Evolutionary conservation across 805 yeast species (phyloP), one percentile per base, ranked within the genome.

Genomic region (Candida manassasensis): DNA sequence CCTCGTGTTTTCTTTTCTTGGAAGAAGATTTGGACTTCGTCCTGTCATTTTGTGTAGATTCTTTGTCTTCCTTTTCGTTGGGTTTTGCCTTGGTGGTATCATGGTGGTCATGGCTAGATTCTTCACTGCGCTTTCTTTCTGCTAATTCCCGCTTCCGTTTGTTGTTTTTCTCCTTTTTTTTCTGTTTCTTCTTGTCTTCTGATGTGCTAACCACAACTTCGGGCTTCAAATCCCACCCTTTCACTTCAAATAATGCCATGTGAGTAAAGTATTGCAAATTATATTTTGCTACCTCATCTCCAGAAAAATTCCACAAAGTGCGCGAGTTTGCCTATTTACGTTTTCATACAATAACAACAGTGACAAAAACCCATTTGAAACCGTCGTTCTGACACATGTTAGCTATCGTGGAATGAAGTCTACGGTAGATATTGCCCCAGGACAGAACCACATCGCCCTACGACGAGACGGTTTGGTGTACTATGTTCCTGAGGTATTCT

Each of bases 211-310:
- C 53, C 2, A 71, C 77, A 10, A 83, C 76, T 27, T 59, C 52
- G 29, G 72, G 67, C 44, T 77, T 75, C 35, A 86, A 53, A 44
- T 80, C 71, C 96, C 96, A 86, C 12, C 94, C 95, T 35, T 79
- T 85, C 14, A 83, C 88, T 53, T 81, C 73, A 52, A 86, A 86
- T 42, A 86, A 67, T 21, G 84, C 73, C 89, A 81, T 81, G 17
- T 37, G 51, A 29, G 26, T 22, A 22, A 13, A 21, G 16, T 7
- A 30, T 18, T n/a, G n/a, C 28, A 12, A 12, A 6, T 15, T 30
- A 13, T 7, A 9, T 19, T 19, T 18, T 15, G 11, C 19, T 16
- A 32, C 27, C 31, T 27, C 32, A 26, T 30, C 35, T 21, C 12
- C 27, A 11, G 27, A 24, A 24, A 24, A 7, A 7, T 19, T 8